A percentile compares a stretch with the other conserved stretches of the same genome.
phyloP scores from a whole-genome alignment of 2,329 filamentous ascomycete species.

The Xylaria hypoxylon region DNA sequence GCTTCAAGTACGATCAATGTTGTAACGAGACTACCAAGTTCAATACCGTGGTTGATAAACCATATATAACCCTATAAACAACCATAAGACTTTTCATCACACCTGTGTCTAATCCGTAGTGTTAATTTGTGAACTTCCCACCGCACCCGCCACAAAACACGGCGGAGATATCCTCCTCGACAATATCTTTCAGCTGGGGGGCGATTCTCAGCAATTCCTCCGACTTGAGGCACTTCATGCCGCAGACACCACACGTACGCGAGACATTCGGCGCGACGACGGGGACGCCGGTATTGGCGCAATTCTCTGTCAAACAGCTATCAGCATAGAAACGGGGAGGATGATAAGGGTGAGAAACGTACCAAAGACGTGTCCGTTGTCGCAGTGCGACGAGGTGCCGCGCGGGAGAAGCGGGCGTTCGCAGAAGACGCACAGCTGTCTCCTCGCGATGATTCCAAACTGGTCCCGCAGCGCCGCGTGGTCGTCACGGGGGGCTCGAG shows the following conservation, averaged over 20 bases:
- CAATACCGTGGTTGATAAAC: no score
- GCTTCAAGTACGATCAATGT: no score
- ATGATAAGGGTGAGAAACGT: constrained; percentile 23
- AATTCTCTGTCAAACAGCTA: constrained; percentile 56
- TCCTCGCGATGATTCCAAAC: constrained; percentile 53
- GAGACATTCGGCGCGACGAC: constrained; percentile 67
- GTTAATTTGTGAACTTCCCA: constrained; percentile 46
- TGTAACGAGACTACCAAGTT: no score
- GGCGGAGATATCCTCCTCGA: constrained; percentile 45
- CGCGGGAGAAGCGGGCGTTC: constrained; percentile 50
- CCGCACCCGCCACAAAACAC: constrained; percentile 49
- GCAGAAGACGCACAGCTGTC: constrained; percentile 63
- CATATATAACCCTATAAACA: no score
- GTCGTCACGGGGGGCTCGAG: constrained; percentile 19
- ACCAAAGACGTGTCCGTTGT: constrained; percentile 56
- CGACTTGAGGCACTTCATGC: constrained; percentile 61
- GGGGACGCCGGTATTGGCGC: constrained; percentile 65
- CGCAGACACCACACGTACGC: constrained; percentile 66
- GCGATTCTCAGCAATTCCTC: constrained; percentile 53
- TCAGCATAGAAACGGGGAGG: not conserved
- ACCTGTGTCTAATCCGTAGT: no score
- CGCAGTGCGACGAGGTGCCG: constrained; percentile 55
- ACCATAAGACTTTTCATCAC: no score
- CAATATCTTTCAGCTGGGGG: constrained; percentile 41
- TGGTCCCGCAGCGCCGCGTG: constrained; percentile 50